Base-by-base conservation (phyloP, 192 early-diverging fungal genomes). In the Blastocladiella britannica region DNA sequence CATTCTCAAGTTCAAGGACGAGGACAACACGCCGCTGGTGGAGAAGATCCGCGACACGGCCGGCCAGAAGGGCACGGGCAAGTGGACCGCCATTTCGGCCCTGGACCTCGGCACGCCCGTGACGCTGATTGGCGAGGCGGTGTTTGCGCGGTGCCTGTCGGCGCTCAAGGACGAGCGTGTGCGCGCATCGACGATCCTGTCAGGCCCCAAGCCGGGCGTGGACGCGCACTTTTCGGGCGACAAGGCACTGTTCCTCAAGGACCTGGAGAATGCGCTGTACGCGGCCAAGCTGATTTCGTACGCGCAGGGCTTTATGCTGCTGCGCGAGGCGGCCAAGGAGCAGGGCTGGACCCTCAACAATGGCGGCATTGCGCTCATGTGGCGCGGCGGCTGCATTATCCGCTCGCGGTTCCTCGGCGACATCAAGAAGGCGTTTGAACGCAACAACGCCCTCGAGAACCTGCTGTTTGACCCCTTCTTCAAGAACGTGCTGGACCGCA, bases 311-410 rank as follows among this genome's bases (percentile, higher is more conserved):
- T 97, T 93, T 76, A 97, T 97, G 91, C 79, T 93, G 60, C 82
- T 97, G 74, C 85, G 93, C 54, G 88, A 91, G 77, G 91, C 89
- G 53, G 88, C 88, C 67, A 80, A 87, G 74, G 83, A 84, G 66
- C 79, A 83, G 70, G 73, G 73, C 55, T 97, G 93, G 93, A 80
- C 94, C 72, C 76, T 97, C 63, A 94, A 94, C 83, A 86, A 89
- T 67, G 91, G 88, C 31, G 89, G 88, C 55, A 97, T 97, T 73
- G 91, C 93, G 54, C 74, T 97, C 27, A 97, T 97, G 93, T 97
- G 93, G 93, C 82, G 90, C 58, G 93, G 93, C 58, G 93, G 93
- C 51, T 97, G 93, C 79, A 97, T 97, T 62, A 97, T 97, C 70
- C 86, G 93, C 64, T 85, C 82, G 59, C 88, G 79, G 55, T 97